A percentile compares a stretch with the other conserved stretches of the same genome.
Evolutionary conservation across 306 rosid genomes (phyloP).

Genomic region (Cicer arietinum): DNA sequence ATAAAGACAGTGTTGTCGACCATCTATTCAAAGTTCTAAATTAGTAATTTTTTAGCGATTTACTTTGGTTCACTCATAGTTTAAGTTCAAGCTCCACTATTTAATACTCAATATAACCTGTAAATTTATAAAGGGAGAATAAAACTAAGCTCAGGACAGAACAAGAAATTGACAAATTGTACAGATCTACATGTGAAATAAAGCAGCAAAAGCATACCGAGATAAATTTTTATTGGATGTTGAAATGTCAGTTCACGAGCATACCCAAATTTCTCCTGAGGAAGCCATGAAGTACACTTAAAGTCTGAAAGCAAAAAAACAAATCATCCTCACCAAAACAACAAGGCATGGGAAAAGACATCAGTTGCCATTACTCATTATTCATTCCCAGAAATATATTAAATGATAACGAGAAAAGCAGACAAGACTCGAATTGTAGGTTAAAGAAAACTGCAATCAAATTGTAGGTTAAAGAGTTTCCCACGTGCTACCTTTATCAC

Average conservation of each 20-base stretch:
- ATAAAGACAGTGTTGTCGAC: background rate
- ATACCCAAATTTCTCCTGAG: constrained; percentile 73
- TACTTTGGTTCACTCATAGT: constrained; percentile 31
- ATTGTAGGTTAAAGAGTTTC: constrained; percentile 34
- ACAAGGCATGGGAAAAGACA: constrained; percentile 19
- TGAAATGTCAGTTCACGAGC: constrained; percentile 84
- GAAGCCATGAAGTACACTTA: constrained; percentile 68
- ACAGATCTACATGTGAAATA: constrained; percentile 18
- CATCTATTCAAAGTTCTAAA: constrained; percentile 6
- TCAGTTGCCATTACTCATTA: constrained; percentile 26
- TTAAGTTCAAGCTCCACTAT: constrained; percentile 11
- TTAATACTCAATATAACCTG: constrained; percentile 15
- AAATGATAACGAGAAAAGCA: constrained; percentile 28
- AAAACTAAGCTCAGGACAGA: constrained; percentile 12
- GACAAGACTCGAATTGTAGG: background rate
- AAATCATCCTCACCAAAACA: constrained; percentile 27
- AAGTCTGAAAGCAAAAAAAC: constrained; percentile 64
- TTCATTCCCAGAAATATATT: constrained; percentile 32
- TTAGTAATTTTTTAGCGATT: background rate
- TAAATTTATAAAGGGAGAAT: constrained; percentile 33
- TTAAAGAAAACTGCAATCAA: constrained; percentile 33
- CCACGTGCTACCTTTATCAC: constrained; percentile 80
- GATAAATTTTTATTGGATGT: constrained; percentile 93
- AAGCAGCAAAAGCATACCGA: constrained; percentile 64
- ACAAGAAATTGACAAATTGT: constrained; percentile 8